phyloP scores from a whole-genome alignment of 208 protist species.

The Acanthamoeba castellanii region DNA sequence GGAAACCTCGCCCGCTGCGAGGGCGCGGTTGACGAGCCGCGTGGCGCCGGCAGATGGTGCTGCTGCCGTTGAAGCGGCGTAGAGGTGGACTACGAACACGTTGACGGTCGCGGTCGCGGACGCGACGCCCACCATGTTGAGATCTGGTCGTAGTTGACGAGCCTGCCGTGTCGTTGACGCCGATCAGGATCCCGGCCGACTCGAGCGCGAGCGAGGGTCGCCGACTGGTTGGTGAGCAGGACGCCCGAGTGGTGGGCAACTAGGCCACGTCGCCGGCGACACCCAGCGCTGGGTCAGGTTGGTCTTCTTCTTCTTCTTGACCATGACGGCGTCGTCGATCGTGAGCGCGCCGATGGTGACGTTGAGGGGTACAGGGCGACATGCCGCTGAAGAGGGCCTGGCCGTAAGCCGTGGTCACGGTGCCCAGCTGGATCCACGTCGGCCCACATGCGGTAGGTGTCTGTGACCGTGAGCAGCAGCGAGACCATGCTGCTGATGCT shows the following conservation, averaged over 20 bases:
- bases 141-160: slow-evolving; percentile 63
- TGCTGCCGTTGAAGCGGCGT: background rate
- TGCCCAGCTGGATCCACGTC: no score
- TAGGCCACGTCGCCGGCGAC: slow-evolving; percentile 17
- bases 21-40: background rate
- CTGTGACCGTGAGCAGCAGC: no score
- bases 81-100: slow-evolving; percentile 39
- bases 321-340: background rate
- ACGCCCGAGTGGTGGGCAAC: background rate
- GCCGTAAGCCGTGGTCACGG: slow-evolving; percentile 31
- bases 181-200: slow-evolving; percentile 21
- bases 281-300: slow-evolving; percentile 63
- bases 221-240: slow-evolving; percentile 20
- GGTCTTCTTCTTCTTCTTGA: no score
- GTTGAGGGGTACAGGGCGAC: background rate
- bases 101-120: slow-evolving; percentile 23
- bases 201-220: slow-evolving; percentile 27
- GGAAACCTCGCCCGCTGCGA: background rate
- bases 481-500: no score
- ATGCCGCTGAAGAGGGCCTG: background rate
- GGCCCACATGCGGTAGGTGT: no score
- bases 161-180: background rate
- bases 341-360: background rate
- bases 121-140: background rate
- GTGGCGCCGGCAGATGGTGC: no score